Conservation (phyloP, 345 rosid genomes). For the Heritiera littoralis region DNA sequence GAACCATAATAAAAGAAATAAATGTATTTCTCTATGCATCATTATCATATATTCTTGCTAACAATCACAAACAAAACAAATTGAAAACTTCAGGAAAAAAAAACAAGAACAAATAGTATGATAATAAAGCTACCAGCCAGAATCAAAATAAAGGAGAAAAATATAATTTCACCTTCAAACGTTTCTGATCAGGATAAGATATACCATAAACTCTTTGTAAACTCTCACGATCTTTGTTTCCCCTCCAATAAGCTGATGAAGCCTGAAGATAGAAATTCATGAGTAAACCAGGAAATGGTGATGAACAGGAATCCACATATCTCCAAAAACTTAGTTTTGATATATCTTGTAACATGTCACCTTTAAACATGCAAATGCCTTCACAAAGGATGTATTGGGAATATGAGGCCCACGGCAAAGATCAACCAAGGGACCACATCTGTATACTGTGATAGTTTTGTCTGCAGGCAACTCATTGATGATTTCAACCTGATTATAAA, state of each 20-base stretch:
- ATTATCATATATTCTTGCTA: neutral
- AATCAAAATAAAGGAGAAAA: neutral
- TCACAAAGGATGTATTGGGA: slow-evolving; percentile 94
- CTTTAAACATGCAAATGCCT: slow-evolving; percentile 92
- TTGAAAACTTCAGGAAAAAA: slow-evolving; percentile 9
- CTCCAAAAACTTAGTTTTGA: slow-evolving; percentile 8
- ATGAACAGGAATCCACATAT: slow-evolving; percentile 20
- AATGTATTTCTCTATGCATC: neutral
- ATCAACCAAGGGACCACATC: slow-evolving; percentile 99
- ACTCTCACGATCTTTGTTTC: slow-evolving; percentile 84
- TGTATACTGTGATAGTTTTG: slow-evolving; percentile 92
- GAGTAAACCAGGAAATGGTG: slow-evolving; percentile 23
- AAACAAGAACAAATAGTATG: slow-evolving; percentile 3
- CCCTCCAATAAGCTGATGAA: slow-evolving; percentile 99
- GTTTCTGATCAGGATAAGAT: slow-evolving; percentile 90
- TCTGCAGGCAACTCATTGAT: slow-evolving; percentile 81
- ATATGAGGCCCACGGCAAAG: slow-evolving; percentile 99
- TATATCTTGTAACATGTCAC: slow-evolving; percentile 36
- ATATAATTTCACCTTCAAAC: slow-evolving; percentile 55
- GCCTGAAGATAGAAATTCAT: slow-evolving; percentile 55
- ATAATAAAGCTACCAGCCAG: neutral
- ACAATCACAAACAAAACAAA: slow-evolving; percentile 5
- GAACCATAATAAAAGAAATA: neutral
- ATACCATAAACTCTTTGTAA: slow-evolving; percentile 98
- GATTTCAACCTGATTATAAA: slow-evolving; percentile 74